Evolutionary conservation across 345 rosid species (phyloP), one percentile per base, ranked within the genome.

Genomic region (Aegle marmelos): DNA sequence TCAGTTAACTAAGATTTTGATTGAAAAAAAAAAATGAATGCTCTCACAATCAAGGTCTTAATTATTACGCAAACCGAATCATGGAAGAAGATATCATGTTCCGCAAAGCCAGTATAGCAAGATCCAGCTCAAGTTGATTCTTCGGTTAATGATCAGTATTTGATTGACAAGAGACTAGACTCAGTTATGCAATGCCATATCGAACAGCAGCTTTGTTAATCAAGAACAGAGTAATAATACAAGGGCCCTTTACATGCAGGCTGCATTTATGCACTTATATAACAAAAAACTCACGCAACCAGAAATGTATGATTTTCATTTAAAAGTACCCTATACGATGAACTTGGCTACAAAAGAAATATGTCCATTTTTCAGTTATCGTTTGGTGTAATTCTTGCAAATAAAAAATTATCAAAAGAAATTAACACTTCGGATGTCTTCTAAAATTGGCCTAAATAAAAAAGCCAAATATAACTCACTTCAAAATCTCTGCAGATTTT

Each of bases 381-480:
- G n/a, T 56, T 50, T 7, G 21, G 36, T 25, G 37, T 65, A 66
- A 28, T 75, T 50, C 58, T 28, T 11, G 71, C 39, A 61, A 74
- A 62, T 28, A 8, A 74, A 8, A 74, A 74, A 74, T 45, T 41
- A 27, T 31, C 21, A 22, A 25, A 50, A 66, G 13, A 56, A 28
- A 54, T 10, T 54, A 67, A 76, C 48, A 37, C 45, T 7, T 58
- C 2, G 7, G n/a, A 16, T 54, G 13, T 54, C 24, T 54, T 33
- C 57, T 28, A 61, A 50, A 33, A 41, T 27, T 60, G 39, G 58
- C 17, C 33, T n/a, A 22, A n/a, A 58, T 30, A 53, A 24, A 56
- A 73, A 64, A 65, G 61, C 28, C 60, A 48, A 31, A 63, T 31
- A 30, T 56, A 76, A 67, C 56, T 63, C 76, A 50, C 21, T 78